Conservation (phyloP, 148 eudicot species). For the Chenopodium formosanum region DNA sequence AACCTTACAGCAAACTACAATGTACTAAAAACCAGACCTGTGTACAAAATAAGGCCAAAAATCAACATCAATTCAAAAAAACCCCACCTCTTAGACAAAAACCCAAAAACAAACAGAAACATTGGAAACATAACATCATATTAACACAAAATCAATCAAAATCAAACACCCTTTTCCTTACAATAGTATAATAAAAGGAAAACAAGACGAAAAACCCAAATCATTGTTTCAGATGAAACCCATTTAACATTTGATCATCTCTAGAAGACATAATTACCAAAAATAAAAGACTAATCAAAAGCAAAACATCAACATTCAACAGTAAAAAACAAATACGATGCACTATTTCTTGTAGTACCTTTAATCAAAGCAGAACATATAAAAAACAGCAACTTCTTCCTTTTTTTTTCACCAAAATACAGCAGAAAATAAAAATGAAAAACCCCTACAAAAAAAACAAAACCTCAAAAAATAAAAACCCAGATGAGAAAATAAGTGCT, state of each 20-base stretch:
- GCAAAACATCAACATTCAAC: slow-evolving; percentile 16
- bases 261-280: slow-evolving; percentile 32
- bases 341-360: slow-evolving; percentile 20
- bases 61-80: slow-evolving; percentile 10
- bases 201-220: background rate
- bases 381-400: background rate
- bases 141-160: background rate
- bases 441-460: too few species aligned
- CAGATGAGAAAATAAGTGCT: slow-evolving; percentile 16
- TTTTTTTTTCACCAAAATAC: slow-evolving; percentile 7
- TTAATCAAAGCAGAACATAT: slow-evolving; percentile 17
- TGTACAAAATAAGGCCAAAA: slow-evolving; percentile 9
- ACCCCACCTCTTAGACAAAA: slow-evolving; percentile 6
- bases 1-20: background rate
- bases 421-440: too few species aligned
- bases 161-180: background rate
- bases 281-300: slow-evolving; percentile 12
- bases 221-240: background rate
- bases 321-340: background rate
- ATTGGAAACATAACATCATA: background rate
- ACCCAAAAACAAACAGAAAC: background rate
- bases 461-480: background rate
- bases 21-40: slow-evolving; percentile 20
- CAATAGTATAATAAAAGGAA: background rate
- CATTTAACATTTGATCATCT: slow-evolving; percentile 8